Conservation (phyloP, 108 stramenopile genomes). For the Chaetoceros muelleri region DNA sequence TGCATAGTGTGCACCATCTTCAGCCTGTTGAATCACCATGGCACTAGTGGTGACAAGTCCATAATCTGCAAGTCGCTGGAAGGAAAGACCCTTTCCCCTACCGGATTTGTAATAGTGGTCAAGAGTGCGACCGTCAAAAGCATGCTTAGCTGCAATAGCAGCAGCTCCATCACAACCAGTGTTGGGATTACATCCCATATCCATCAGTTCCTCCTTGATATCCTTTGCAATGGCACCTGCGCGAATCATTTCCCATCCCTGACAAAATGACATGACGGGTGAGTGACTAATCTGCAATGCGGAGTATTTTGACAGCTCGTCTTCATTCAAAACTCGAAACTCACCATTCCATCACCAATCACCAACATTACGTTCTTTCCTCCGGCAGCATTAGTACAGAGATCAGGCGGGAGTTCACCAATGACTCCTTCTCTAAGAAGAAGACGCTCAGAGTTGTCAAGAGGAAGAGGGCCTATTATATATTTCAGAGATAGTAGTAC, state of each 20-base stretch:
- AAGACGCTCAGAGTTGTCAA: constrained; percentile 33
- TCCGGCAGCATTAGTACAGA: constrained; percentile 11
- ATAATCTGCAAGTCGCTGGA: constrained; percentile 26
- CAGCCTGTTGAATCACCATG: constrained; percentile 25
- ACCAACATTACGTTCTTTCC: constrained; percentile 51
- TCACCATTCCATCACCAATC: constrained; percentile 53
- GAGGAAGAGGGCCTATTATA: not conserved
- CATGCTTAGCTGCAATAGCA: constrained; percentile 16
- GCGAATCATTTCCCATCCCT: constrained; percentile 41
- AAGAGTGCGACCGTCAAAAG: constrained; percentile 30
- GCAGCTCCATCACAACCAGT: constrained; percentile 21
- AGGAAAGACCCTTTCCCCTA: constrained; percentile 32
- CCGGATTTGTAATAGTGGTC: constrained; percentile 46
- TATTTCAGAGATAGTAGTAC: no score
- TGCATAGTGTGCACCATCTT: constrained; percentile 39
- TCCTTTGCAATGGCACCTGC: constrained; percentile 40
- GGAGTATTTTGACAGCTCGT: no score
- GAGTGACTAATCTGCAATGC: no score
- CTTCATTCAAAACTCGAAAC: no score
- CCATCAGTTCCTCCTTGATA: constrained; percentile 29
- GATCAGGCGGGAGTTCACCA: constrained; percentile 12
- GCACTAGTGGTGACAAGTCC: constrained; percentile 26
- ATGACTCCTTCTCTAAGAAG: constrained; percentile 36
- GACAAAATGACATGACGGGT: no score
- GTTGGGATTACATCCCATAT: constrained; percentile 27